phyloP scores from a whole-genome alignment of 2,329 filamentous ascomycete species.

The Monosporascus sp. region DNA sequence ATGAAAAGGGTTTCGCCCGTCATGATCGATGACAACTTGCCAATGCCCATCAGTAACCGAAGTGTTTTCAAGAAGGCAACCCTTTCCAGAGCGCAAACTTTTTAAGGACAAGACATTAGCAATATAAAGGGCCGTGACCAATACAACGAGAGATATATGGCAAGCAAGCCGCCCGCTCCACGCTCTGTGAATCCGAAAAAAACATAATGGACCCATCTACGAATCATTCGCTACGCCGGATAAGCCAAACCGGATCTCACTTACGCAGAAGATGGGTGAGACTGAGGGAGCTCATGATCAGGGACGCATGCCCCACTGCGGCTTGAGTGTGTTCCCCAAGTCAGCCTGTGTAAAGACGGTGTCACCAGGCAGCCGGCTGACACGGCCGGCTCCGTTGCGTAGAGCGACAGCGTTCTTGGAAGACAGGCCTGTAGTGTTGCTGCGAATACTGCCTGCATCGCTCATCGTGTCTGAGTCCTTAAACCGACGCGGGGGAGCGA shows the following conservation, averaged over 20 bases:
- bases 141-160: background rate
- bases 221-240: background rate
- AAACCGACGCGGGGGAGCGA: conserved; percentile 73
- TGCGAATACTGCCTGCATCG: conserved; percentile 63
- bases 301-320: conserved; percentile 51
- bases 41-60: background rate
- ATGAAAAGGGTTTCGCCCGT: background rate
- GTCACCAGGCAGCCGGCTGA: conserved; percentile 78
- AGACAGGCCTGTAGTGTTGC: conserved; percentile 76
- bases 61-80: background rate
- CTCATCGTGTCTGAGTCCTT: conserved; percentile 57
- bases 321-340: conserved; percentile 56
- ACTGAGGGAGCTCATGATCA: conserved; percentile 15
- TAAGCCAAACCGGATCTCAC: background rate
- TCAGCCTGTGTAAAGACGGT: conserved; percentile 73
- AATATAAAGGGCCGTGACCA: background rate
- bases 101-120: background rate
- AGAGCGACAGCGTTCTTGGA: conserved; percentile 65
- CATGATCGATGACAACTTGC: background rate
- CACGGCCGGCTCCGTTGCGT: conserved; percentile 76
- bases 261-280: background rate
- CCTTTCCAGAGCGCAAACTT: background rate
- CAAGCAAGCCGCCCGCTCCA: background rate
- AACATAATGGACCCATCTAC: background rate
- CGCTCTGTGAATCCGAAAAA: background rate